Percentiles rank a stretch among this genome's conserved stretches.
Conservation (phyloP, 768 basidiomycete genomes). For the Leucocoprinus sp. region DNA sequence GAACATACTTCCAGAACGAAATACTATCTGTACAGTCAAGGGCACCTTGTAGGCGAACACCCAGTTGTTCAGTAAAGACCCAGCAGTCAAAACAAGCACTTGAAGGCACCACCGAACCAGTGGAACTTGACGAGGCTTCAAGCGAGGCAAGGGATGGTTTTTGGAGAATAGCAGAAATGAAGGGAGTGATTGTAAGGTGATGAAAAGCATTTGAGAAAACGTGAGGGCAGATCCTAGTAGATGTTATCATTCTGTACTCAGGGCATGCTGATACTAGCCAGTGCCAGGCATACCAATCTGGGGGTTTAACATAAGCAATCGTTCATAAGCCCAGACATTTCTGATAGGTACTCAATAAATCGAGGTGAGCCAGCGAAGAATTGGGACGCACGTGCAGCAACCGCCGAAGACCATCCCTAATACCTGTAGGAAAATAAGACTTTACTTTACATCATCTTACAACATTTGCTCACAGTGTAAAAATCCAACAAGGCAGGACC, state of each 20-base stretch:
- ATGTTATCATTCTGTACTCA: background rate
- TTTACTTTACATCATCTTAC: background rate
- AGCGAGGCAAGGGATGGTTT: constrained; percentile 31
- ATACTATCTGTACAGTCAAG: constrained; percentile 73
- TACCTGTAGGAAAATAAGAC: constrained; percentile 9
- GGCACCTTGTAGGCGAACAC: constrained; percentile 73
- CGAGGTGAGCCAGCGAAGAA: background rate
- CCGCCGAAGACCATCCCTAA: constrained; percentile 68
- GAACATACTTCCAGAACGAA: constrained; percentile 66
- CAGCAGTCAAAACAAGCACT: constrained; percentile 57
- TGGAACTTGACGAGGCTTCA: constrained; percentile 65
- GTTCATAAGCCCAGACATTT: constrained; percentile 75
- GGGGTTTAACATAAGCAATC: constrained; percentile 61
- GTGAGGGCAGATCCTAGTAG: constrained; percentile 68
- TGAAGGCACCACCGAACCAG: constrained; percentile 60
- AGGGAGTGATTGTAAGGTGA: constrained; percentile 59
- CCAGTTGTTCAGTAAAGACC: constrained; percentile 74
- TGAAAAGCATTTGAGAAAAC: constrained; percentile 78
- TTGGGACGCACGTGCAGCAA: constrained; percentile 64
- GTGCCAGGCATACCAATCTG: constrained; percentile 45
- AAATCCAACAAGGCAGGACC: constrained; percentile 11
- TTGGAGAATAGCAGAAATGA: constrained; percentile 42
- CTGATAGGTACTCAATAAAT: constrained; percentile 24
- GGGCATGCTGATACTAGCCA: too few species aligned
- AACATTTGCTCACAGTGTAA: constrained; percentile 9